Percentiles rank a stretch among this genome's conserved stretches.
Evolutionary conservation across 371 early-diverging fungal genomes (phyloP).

Genomic region (Mortierella sp.): DNA sequence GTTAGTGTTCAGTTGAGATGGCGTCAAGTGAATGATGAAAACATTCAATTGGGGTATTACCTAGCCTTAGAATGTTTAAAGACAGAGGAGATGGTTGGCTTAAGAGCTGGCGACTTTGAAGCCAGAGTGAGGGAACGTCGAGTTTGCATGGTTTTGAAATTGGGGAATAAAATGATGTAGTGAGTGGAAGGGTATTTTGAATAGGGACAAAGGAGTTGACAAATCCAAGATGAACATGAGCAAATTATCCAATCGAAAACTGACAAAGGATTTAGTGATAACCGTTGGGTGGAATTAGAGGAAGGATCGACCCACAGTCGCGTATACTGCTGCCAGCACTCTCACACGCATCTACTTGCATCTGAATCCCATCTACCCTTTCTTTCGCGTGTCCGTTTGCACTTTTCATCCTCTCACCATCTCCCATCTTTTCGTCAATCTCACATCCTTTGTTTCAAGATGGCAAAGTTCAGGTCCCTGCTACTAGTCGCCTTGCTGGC

Average conservation of each 20-base stretch:
- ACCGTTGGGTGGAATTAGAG: not conserved
- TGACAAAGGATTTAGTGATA: not conserved
- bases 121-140: slow-evolving; percentile 15
- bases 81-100: slow-evolving; percentile 24
- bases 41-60: slow-evolving; percentile 19
- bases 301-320: not conserved
- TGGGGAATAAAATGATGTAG: not conserved
- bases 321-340: not conserved
- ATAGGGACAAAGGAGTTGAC: not conserved
- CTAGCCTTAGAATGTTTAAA: slow-evolving; percentile 51
- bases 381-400: not conserved
- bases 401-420: not conserved
- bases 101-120: slow-evolving; percentile 2
- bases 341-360: not conserved
- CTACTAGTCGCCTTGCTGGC: slow-evolving; percentile 35
- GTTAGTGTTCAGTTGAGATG: slow-evolving; percentile 30
- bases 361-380: slow-evolving; percentile 1
- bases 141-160: slow-evolving; percentile 26
- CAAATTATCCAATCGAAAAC: not conserved
- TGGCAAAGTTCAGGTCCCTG: slow-evolving; percentile 46
- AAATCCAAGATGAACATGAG: not conserved
- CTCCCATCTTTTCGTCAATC: not conserved
- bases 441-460: slow-evolving; percentile 4
- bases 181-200: not conserved
- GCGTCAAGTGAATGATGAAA: not conserved